Evolutionary conservation across 306 rosid species (phyloP), one percentile per base, ranked within the genome.

Genomic region (Cercis canadensis): DNA sequence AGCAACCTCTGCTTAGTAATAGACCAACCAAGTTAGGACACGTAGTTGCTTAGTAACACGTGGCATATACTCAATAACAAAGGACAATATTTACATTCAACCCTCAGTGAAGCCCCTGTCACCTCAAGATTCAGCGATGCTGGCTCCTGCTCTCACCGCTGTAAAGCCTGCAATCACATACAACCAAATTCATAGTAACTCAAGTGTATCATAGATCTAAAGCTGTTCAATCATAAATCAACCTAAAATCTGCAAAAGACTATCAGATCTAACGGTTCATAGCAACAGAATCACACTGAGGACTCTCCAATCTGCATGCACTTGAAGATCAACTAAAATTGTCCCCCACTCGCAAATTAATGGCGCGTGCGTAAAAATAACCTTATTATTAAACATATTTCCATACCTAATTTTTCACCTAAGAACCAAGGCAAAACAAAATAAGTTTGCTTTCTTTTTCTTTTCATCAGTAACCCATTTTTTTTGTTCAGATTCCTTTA

Each of bases 101-200:
- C 69, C 16, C 11, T 33, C n/a, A 18, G 56, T 4, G 29, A 21
- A 4, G 2, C 43, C 1, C 8, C 18, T 3, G 1, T 37, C 47
- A 3, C 65, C 17, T 57, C 24, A 51, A 14, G 43, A 37, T 62
- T 80, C 77, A 90, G 37, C 88, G 98, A 63, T 92, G 97, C 65
- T 82, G 72, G 90, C 96, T 95, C 76, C 88, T 85, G 19, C 85
- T 84, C 8, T 85, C 96, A 0, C 85, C 87, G 14, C 97, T 91
- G 86, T 91, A 95, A 21, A 95, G 86, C 99, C 99, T 95, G 80
- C 67, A 4, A 84, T 71, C 66, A 62, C 73, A 75, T 45, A 24
- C 55, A 71, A 13, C 67, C 65, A 4, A 18, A 5, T 31, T 64
- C 51, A 68, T 72, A n/a, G 21, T 18, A 73, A 34, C 65, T 57